Base-by-base conservation (phyloP, 140 eudicot species). In the Anethum foeniculum region DNA sequence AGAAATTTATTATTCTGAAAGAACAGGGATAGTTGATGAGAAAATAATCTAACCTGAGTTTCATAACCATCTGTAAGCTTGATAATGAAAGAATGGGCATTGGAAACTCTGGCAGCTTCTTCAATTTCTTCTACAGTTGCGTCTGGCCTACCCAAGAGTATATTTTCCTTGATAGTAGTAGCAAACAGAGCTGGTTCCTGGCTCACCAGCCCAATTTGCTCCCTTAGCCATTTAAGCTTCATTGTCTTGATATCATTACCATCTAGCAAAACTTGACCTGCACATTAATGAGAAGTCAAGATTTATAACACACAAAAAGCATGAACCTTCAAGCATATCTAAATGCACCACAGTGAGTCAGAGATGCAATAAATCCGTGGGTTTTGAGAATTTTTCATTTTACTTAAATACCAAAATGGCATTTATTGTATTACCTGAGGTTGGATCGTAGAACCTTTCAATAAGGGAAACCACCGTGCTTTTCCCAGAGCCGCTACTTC, bases 401-500 rank as follows among this genome's bases (percentile, higher is more conserved):
- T 39, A 72, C 30, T 72, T 41, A 30, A 13, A 28, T n/a, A 68
- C 34, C 25, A 48, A 5, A 75, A 0, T 68, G 23, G 3, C 74
- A 6, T 34, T 1, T 0, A 9, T 25, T 11, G 25, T 25, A 16
- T 84, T 84, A 91, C 98, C 98, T 76, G 91, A 87, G 80, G 82
- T 87, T 81, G 98, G 98, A 86, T 94, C 98, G 77, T 94, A 94
- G 67, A 94, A 94, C 84, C 97, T 92, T 86, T 94, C 97, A 74
- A 94, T 87, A 79, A 94, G 96, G 77, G 96, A 89, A 25, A 94
- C 98, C 19, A 94, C 97, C 10, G 98, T 94, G 87, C 97, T 92
- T 85, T 94, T 92, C 10, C 98, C 98, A 64, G 97, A 92, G 43
- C 98, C 98, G 85, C 98, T 94, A 85, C 97, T 90, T 84, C 98